Conservation (phyloP, 2,329 filamentous ascomycete species). For the Tolypocladium pustulatum region DNA sequence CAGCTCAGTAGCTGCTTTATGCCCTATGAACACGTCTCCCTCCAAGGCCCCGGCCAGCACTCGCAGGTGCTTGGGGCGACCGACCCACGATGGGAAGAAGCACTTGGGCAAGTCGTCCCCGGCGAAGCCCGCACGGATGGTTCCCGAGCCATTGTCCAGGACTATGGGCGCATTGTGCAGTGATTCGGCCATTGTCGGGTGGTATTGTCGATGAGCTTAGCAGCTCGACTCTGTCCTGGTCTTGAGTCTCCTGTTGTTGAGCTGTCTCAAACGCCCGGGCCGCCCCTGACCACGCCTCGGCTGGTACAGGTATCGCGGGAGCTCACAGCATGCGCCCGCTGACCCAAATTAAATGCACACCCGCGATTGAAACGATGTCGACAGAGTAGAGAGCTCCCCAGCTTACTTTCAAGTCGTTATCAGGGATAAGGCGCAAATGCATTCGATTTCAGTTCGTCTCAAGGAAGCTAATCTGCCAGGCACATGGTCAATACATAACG, state of each 20-base stretch:
- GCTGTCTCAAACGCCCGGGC: not conserved
- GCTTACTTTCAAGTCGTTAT: not conserved
- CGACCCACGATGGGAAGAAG: conserved; percentile 95
- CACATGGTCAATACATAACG: not conserved
- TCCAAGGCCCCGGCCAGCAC: conserved; percentile 94
- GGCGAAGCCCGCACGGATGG: conserved; percentile 92
- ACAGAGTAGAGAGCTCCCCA: not conserved
- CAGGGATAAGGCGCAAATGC: not conserved
- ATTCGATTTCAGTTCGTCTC: not conserved
- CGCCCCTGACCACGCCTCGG: not conserved
- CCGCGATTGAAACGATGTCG: not conserved
- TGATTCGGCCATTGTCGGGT: conserved; percentile 39
- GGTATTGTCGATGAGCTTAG: not conserved
- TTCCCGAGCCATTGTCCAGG: conserved; percentile 97
- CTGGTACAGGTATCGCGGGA: not conserved
- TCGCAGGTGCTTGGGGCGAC: conserved; percentile 86
- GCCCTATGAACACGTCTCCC: conserved; percentile 93
- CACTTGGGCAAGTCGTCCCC: conserved; percentile 94
- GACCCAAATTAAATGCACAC: not conserved
- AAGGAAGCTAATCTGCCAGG: not conserved
- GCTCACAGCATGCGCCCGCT: not conserved
- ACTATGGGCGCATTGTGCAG: conserved; percentile 98
- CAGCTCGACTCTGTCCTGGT: not conserved
- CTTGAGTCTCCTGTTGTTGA: not conserved
- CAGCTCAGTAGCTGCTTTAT: conserved; percentile 76